Conservation (phyloP, 257 asterid genomes). For the Scutellaria galericulata region DNA sequence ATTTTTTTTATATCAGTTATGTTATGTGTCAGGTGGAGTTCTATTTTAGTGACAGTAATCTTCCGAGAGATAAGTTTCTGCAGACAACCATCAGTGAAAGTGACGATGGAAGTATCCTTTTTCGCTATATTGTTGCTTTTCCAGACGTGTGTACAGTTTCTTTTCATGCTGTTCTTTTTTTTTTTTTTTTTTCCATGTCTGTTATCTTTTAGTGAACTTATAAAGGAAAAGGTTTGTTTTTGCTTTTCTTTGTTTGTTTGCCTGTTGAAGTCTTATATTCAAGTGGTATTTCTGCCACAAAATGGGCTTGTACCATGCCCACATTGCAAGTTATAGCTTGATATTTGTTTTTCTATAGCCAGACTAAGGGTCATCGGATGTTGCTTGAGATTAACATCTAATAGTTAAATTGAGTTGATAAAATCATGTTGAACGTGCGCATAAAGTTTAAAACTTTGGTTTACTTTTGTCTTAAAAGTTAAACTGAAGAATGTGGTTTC, state of each 20-base stretch:
- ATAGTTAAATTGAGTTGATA: background rate
- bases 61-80: conserved; percentile 83
- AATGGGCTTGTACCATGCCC: conserved; percentile 8
- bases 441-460: background rate
- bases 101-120: conserved; percentile 94
- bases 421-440: background rate
- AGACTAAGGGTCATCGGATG: background rate
- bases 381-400: background rate
- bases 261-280: background rate
- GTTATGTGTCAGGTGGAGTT: conserved; percentile 78
- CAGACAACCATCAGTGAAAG: conserved; percentile 67
- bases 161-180: too few species aligned
- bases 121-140: conserved; percentile 4
- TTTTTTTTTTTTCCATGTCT: background rate
- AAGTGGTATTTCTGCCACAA: background rate
- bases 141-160: background rate
- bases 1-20: background rate
- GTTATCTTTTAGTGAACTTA: background rate
- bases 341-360: background rate
- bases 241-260: background rate
- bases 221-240: background rate
- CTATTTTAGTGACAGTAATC: conserved; percentile 95
- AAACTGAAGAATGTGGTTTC: background rate
- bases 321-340: background rate
- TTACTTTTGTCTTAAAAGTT: background rate